These are phyloP conservation scores for Melastoma malabathricum DNA, from an alignment of 345 rosid genomes.

Conservation along the genomic window DNA sequence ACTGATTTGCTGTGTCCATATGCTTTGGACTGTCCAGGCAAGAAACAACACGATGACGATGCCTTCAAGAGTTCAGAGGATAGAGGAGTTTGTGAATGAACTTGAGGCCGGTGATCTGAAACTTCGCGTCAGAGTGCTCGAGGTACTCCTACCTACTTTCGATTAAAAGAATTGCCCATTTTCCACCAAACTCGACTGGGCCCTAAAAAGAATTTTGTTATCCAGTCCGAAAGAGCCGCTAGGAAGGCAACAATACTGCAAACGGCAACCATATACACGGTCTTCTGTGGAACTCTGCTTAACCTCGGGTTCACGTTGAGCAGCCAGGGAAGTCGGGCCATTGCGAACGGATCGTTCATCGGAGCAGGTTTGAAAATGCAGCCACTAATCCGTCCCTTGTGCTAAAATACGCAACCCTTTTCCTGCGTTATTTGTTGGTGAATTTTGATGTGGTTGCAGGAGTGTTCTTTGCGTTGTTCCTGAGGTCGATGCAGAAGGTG, in stretches of 20 bases:
- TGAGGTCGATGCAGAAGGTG: conserved; percentile 72
- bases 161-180: too few species aligned
- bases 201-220: background rate
- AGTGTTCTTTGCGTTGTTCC: conserved; percentile 38
- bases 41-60: conserved; percentile 66
- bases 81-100: conserved; percentile 79
- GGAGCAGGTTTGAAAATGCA: conserved; percentile 49
- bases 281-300: conserved; percentile 63
- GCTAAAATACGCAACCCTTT: too few species aligned
- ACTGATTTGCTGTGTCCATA: too few species aligned
- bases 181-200: too few species aligned
- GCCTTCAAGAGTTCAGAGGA: conserved; percentile 72
- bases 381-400: too few species aligned
- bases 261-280: conserved; percentile 87
- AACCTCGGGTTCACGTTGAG: conserved; percentile 69
- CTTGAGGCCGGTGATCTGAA: conserved; percentile 86
- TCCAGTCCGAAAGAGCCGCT: conserved; percentile 88
- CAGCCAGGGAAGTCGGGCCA: conserved; percentile 47
- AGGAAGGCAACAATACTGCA: conserved; percentile 69
- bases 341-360: conserved; percentile 66
- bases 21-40: conserved; percentile 33
- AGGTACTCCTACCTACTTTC: conserved; percentile 29
- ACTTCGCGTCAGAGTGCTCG: conserved; percentile 87
- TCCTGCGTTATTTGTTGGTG: too few species aligned
- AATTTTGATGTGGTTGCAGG: too few species aligned